Conservation (phyloP, 768 basidiomycete species). For the Cyclocybe cylindracea region DNA sequence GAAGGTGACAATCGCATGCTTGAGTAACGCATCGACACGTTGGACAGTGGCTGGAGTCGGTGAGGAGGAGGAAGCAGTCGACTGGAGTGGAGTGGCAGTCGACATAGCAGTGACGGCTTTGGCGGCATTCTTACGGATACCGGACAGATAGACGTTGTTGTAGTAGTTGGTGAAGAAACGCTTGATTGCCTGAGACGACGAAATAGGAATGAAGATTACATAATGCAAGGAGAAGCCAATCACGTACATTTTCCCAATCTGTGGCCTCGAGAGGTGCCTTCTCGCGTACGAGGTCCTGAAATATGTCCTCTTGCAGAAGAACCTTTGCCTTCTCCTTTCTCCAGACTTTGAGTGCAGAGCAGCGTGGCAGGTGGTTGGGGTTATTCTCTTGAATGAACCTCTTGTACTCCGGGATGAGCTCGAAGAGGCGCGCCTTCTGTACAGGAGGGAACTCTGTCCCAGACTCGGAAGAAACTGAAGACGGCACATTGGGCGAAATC, state of each 20-base stretch:
- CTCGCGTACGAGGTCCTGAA: background rate
- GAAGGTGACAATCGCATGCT: slow-evolving; percentile 5
- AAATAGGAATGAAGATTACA: background rate
- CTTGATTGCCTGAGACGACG: background rate
- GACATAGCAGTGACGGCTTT: no score
- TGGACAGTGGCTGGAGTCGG: background rate
- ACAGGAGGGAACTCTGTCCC: slow-evolving; percentile 1
- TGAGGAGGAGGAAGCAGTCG: no score
- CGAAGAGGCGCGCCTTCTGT: slow-evolving; percentile 2
- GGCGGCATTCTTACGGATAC: background rate
- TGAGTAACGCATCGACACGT: background rate
- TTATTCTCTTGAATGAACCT: slow-evolving; percentile 1
- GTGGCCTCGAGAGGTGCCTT: background rate
- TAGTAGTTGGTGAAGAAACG: background rate
- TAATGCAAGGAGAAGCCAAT: background rate
- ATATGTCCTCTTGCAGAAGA: background rate
- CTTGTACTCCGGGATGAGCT: slow-evolving; percentile 1
- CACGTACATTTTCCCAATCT: slow-evolving; percentile 2
- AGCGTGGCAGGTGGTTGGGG: background rate
- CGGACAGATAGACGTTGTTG: background rate
- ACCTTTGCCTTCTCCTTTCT: slow-evolving; percentile 1
- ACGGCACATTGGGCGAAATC: no score
- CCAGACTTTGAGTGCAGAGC: background rate
- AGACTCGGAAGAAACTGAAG: no score
- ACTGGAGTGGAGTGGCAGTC: no score